phyloP scores from a whole-genome alignment of 2,329 filamentous ascomycete species.

The Juglanconis oblonga region DNA sequence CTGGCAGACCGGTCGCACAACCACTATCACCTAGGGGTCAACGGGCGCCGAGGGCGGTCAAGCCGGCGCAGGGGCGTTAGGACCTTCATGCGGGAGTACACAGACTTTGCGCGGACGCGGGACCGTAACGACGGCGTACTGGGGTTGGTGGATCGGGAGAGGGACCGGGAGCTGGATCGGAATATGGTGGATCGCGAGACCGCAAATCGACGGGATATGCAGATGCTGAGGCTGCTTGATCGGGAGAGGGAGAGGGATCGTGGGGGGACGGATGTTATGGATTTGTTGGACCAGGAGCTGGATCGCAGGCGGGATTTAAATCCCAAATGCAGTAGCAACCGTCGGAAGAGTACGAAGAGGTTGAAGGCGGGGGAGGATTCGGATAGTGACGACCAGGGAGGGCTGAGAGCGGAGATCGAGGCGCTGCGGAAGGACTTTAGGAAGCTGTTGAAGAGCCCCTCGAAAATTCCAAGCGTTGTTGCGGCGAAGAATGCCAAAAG shows the following conservation, averaged over 20 bases:
- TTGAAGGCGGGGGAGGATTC: neutral
- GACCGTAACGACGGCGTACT: neutral
- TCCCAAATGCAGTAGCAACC: neutral
- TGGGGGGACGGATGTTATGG: neutral
- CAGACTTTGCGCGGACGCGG: neutral
- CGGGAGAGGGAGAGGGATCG: neutral
- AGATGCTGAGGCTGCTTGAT: conserved; percentile 7
- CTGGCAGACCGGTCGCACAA: neutral
- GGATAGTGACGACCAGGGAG: neutral
- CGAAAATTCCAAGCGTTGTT: neutral
- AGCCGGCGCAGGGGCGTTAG: neutral
- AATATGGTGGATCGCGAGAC: conserved; percentile 1
- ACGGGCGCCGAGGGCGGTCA: neutral
- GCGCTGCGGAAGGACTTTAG: neutral
- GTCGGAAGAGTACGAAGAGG: neutral
- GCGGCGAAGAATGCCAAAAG: neutral
- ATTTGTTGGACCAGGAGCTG: neutral
- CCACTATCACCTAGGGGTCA: neutral
- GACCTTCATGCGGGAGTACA: neutral
- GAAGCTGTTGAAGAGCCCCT: neutral
- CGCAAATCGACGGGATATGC: neutral
- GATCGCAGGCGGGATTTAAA: neutral
- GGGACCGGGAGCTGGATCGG: conserved; percentile 1
- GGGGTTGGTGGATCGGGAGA: neutral
- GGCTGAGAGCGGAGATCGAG: conserved; percentile 3